phyloP scores from a whole-genome alignment of 1,284 basidiomycete genomes.

The Cryptococcus sp. region DNA sequence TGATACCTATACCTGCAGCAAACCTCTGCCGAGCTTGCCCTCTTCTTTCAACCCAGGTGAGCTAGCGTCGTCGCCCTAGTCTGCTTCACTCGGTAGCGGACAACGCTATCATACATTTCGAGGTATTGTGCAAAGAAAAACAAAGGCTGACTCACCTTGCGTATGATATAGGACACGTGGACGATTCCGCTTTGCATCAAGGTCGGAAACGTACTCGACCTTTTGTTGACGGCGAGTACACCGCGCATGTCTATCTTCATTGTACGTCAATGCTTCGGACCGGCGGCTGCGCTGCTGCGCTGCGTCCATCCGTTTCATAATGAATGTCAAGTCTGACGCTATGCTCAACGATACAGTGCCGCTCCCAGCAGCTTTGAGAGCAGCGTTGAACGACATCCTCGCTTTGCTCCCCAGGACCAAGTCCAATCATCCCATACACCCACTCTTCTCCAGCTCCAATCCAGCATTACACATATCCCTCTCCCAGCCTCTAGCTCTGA shows the following conservation, averaged over 20 bases:
- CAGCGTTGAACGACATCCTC: constrained; percentile 20
- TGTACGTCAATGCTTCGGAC: constrained; percentile 23
- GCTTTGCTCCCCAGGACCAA: background rate
- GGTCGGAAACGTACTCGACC: constrained; percentile 46
- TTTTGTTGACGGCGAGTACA: constrained; percentile 50
- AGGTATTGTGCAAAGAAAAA: too few species aligned
- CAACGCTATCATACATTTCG: too few species aligned
- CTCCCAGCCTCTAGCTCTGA: constrained; percentile 48
- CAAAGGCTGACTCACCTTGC: too few species aligned
- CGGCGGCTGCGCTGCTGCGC: background rate
- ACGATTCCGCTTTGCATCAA: constrained; percentile 47
- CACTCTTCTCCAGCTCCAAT: constrained; percentile 26
- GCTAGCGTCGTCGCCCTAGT: background rate
- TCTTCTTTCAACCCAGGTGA: constrained; percentile 13
- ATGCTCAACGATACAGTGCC: constrained; percentile 16
- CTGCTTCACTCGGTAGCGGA: too few species aligned
- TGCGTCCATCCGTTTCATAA: background rate
- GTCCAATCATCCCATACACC: background rate
- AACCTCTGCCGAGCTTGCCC: constrained; percentile 16
- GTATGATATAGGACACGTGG: too few species aligned
- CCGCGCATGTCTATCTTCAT: constrained; percentile 47
- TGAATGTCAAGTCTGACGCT: background rate
- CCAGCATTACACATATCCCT: constrained; percentile 47
- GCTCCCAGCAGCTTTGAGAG: constrained; percentile 17
- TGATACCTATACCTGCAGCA: constrained; percentile 2